Evolutionary conservation across 2,329 filamentous ascomycete genomes (phyloP).

Genomic region (Colletotrichum filicis): DNA sequence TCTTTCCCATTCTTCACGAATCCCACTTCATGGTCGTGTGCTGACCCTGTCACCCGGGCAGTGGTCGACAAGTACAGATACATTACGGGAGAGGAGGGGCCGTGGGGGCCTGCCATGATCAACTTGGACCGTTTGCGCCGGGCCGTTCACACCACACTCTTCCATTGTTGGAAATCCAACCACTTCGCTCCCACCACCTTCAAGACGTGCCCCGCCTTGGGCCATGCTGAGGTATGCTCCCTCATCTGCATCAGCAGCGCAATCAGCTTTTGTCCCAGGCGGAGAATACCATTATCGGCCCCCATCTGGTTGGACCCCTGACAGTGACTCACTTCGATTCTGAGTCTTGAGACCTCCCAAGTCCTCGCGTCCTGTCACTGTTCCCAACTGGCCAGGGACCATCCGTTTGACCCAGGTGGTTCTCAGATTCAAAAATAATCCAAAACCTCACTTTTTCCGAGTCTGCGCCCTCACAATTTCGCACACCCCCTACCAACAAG

Average conservation of each 20-base stretch:
- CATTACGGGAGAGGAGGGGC: not conserved
- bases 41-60: not conserved
- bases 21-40: not conserved
- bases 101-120: slow-evolving; percentile 11
- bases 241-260: slow-evolving; percentile 4
- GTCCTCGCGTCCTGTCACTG: not conserved
- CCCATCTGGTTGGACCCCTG: not conserved
- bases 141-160: slow-evolving; percentile 8
- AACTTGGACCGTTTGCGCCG: slow-evolving; percentile 12
- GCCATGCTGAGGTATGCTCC: not conserved
- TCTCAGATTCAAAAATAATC: not conserved
- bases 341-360: not conserved
- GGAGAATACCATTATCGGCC: not conserved
- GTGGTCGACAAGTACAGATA: not conserved
- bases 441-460: not conserved
- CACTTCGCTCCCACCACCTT: slow-evolving; percentile 8
- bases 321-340: not conserved
- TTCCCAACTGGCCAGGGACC: not conserved
- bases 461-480: not conserved
- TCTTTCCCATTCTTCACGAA: not conserved
- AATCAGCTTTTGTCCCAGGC: slow-evolving; percentile 1
- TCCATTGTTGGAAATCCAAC: slow-evolving; percentile 7
- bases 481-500: not conserved
- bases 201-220: slow-evolving; percentile 16
- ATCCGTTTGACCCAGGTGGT: not conserved